A percentile compares a stretch with the other conserved stretches of the same genome.
These are phyloP conservation scores for Blepharisma undulans DNA, from an alignment of 169 alveolate species.

Conservation along the genomic window DNA sequence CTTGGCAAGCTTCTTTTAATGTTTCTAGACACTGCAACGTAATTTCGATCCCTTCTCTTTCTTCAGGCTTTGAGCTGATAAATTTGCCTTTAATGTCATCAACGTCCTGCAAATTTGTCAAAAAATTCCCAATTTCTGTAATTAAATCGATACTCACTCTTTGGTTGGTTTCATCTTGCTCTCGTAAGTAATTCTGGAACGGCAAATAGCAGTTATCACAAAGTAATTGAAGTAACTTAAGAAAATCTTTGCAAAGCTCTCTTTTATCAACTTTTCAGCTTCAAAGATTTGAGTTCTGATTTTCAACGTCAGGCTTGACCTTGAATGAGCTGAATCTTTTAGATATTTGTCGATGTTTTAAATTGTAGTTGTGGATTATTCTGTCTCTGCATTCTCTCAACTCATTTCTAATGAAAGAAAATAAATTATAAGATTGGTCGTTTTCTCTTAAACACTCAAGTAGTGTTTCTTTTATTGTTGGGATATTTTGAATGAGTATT, in stretches of 20 bases:
- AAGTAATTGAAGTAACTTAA: neutral
- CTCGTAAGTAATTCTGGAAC: conserved; percentile 7
- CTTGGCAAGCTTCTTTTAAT: conserved; percentile 2
- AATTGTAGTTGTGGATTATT: neutral
- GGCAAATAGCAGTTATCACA: conserved; percentile 31
- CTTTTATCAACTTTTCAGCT: neutral
- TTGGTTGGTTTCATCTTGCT: neutral
- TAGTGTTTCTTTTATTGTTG: neutral
- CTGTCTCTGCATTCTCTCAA: conserved; percentile 4
- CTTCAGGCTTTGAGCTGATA: neutral
- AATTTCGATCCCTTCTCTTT: neutral
- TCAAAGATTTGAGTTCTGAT: neutral
- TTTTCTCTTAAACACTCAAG: neutral
- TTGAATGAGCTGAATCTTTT: neutral
- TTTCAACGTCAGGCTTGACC: neutral
- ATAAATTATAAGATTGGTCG: neutral
- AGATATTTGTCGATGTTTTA: neutral
- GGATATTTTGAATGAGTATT: neutral
- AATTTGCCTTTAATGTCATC: neutral
- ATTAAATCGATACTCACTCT: conserved; percentile 33
- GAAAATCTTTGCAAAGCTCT: neutral
- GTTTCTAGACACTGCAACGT: neutral
- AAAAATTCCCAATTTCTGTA: conserved; percentile 7
- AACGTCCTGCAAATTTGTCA: neutral
- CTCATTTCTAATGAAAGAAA: neutral